Percentiles rank a stretch among this genome's conserved stretches.
Evolutionary conservation across 163 green algal species (phyloP).

Genomic region (Trebouxia gelatinosa): DNA sequence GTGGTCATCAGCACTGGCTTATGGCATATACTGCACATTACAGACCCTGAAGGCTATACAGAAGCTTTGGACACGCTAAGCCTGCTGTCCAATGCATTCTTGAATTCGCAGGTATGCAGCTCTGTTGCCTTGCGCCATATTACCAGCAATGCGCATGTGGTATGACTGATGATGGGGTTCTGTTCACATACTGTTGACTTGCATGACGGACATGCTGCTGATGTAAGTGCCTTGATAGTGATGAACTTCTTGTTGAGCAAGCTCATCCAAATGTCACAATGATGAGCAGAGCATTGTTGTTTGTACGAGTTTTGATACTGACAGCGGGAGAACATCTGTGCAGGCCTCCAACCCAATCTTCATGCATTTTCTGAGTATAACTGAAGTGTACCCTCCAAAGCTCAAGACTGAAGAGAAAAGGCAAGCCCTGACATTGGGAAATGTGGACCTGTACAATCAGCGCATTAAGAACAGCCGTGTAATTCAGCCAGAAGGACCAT

Average conservation of each 20-base stretch:
- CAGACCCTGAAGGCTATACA: conserved; percentile 26
- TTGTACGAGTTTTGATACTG: neutral
- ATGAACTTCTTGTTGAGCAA: neutral
- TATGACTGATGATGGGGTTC: neutral
- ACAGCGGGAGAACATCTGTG: no score
- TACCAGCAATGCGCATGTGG: neutral
- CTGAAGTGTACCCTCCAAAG: conserved; percentile 42
- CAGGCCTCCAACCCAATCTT: no score
- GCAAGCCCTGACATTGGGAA: conserved; percentile 39
- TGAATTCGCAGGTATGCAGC: neutral
- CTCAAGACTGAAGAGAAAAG: conserved; percentile 45
- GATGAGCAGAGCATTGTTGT: neutral
- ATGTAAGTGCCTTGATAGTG: neutral
- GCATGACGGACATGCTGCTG: neutral
- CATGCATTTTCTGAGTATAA: conserved; percentile 32
- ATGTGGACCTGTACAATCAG: conserved; percentile 52
- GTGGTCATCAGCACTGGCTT: conserved; percentile 44
- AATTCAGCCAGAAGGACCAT: conserved; percentile 29
- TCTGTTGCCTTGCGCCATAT: neutral
- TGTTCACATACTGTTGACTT: neutral
- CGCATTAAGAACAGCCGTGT: conserved; percentile 30
- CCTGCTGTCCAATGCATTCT: neutral
- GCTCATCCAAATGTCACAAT: neutral
- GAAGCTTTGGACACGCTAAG: neutral
- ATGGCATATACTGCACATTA: conserved; percentile 62